Evolutionary conservation across 1,284 basidiomycete genomes (phyloP), one percentile per base, ranked within the genome.

Genomic region (Chondrostereum purpureum): DNA sequence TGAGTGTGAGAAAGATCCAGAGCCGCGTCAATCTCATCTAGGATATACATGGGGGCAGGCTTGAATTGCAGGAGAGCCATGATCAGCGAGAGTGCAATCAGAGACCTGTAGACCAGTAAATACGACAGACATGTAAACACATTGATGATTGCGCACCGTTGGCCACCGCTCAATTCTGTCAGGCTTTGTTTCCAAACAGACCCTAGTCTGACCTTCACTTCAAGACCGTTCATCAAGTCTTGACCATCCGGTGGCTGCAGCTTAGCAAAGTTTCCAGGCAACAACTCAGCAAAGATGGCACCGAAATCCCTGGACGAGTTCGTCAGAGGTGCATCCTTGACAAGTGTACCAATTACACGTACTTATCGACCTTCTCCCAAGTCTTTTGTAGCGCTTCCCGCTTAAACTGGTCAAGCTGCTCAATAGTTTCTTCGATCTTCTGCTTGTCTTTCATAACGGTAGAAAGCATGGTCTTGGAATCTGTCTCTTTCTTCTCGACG

Each of bases 21-120:
- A 4, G 94, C 94, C 0, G 94, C 92, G 65, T 98, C 93, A 56
- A 99, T 96, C 68, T 99, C 96, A 68, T 99, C 96, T 17, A 99
- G 78, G 59, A 99, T 98, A 65, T 99, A 98, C 92, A 99, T 95
- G 0, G 93, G 96, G n/a, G 95, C 94, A 2, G 95, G 93, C 62
- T 98, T 97, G 78, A 98, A 98, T 65, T 98, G 94, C 24, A 99
- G 78, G 33, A 99, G 77, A 0, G 94, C 88, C 93, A 99, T 95
- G 72, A 99, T 98, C 41, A 99, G 76, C 8, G 92, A 96, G 2
- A 99, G 77, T 0, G 95, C 95, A 58, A 99, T 98, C 51, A 99
- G 77, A 1, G 94, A 97, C 50, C 92, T 94, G 54, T 23, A 44
- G 5, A 20, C 18, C 23, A 14, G 39, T n/a, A n/a, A n/a, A n/a